Base-by-base conservation (phyloP, 352 stramenopile genomes). In the Blastocystis sp. region DNA sequence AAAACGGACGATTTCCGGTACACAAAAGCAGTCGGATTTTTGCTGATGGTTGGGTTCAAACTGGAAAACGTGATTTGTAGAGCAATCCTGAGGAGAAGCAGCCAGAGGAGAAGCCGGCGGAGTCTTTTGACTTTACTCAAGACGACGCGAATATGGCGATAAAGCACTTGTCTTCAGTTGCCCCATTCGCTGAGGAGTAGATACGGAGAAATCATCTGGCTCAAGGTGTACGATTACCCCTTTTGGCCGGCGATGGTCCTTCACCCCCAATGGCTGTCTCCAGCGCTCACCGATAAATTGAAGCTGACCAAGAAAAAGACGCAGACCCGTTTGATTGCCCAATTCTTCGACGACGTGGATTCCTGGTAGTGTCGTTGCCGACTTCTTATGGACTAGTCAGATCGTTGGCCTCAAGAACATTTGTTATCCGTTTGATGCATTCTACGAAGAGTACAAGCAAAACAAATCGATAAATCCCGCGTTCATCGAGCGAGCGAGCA, bases 361-460 rank as follows among this genome's bases (percentile, higher is more conserved):
- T 84, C 74, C 2, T 84, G 52, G 74, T 84, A 52, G n/a, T 45
- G 40, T 1, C 34, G 2, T 67, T 41, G 41, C 48, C 5, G 34
- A 34, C 28, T n/a, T 67, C 2, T 56, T 14, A 56, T 28, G n/a
- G 41, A 4, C 14, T 84, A 84, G 74, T 52, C 74, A 84, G 48
- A 53, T 84, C n/a, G 74, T 84, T 84, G 74, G 74, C 0, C n/a
- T 84, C 34, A 84, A 69, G 34, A 69, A 84, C 66, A 84, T 84
- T 41, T 84, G 45, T 23, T 84, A 84, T 56, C 74, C 74, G 21
- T 84, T 84, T 69, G 74, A 84, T 4, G 53, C 53, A 9, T 84
- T 69, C 41, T 84, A 67, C 43, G 56, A 66, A 2, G 74, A 84
- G 10, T 84, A 67, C 61, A 84, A 66, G 69, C 3, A 62, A n/a